A percentile compares a stretch with the other conserved stretches of the same genome.
Evolutionary conservation across 768 basidiomycete species (phyloP).

Genomic region (Mycena belliarum): DNA sequence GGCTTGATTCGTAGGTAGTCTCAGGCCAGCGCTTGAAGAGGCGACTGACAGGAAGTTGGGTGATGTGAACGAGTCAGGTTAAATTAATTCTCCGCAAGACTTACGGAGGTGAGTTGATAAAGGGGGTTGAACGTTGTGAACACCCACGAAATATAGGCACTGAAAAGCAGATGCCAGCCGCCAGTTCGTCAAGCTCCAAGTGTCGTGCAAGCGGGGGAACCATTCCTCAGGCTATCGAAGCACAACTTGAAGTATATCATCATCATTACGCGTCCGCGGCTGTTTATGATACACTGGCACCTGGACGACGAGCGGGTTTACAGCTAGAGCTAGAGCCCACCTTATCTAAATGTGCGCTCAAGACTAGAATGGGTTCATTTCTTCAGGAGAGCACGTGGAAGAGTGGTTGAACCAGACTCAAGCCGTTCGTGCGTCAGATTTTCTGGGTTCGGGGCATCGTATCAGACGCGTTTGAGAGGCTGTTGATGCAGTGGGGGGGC

Average conservation of each 20-base stretch:
- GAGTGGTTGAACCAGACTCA: slow-evolving; percentile 32
- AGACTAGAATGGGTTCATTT: too few relatives aligned
- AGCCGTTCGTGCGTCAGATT: slow-evolving; percentile 41
- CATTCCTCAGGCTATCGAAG: slow-evolving; percentile 50
- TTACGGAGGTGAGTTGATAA: too few relatives aligned
- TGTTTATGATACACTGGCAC: slow-evolving; percentile 31
- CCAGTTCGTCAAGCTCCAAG: slow-evolving; percentile 23
- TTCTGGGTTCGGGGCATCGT: slow-evolving; percentile 69
- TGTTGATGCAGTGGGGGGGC: slow-evolving; percentile 64
- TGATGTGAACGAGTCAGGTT: neutral
- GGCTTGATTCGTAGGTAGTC: too few relatives aligned
- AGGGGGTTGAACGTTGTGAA: too few relatives aligned
- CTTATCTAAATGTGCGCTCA: slow-evolving; percentile 58
- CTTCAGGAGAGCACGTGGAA: slow-evolving; percentile 36
- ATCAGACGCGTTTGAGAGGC: slow-evolving; percentile 56
- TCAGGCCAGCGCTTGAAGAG: too few relatives aligned
- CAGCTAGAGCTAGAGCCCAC: slow-evolving; percentile 47
- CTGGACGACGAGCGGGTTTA: slow-evolving; percentile 55
- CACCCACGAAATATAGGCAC: too few relatives aligned
- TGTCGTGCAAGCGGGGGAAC: slow-evolving; percentile 37
- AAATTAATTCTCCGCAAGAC: too few relatives aligned
- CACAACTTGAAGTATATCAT: slow-evolving; percentile 30
- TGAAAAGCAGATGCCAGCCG: too few relatives aligned
- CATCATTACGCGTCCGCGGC: slow-evolving; percentile 60
- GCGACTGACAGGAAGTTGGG: too few relatives aligned